phyloP scores from a whole-genome alignment of 106 monocot genomes.

The Allium cepa region DNA sequence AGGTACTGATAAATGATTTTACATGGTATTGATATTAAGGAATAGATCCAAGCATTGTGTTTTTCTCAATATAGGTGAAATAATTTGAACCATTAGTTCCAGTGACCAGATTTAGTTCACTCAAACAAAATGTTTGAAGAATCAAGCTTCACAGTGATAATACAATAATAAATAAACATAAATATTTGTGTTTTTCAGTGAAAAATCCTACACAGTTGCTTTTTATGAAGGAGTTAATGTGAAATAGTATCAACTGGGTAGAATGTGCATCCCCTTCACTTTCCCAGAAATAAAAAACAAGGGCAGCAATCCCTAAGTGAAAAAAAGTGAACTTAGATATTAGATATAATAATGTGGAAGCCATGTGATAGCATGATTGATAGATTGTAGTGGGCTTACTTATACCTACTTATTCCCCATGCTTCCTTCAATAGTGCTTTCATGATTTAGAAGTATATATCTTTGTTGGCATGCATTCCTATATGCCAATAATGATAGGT shows the following conservation, averaged over 20 bases:
- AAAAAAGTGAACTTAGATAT: neutral
- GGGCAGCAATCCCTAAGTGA: no score
- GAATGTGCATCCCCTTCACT: no score
- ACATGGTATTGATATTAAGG: neutral
- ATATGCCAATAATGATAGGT: neutral
- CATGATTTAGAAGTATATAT: neutral
- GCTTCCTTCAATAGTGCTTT: conserved; percentile 1
- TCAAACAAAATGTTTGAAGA: no score
- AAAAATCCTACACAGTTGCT: neutral
- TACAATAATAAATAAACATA: neutral
- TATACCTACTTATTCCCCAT: conserved; percentile 1
- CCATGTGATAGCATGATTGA: neutral
- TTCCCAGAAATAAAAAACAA: no score
- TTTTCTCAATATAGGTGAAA: neutral
- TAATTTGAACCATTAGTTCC: neutral
- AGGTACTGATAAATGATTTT: neutral
- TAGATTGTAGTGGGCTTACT: neutral
- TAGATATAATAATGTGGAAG: neutral
- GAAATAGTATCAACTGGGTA: neutral
- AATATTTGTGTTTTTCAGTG: neutral
- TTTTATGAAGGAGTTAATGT: neutral
- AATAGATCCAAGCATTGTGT: neutral
- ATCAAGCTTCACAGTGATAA: neutral
- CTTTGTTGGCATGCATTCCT: neutral
- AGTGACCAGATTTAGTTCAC: no score